Conservation (phyloP, 495 filamentous ascomycete species). For the Cryomyces antarcticus region DNA sequence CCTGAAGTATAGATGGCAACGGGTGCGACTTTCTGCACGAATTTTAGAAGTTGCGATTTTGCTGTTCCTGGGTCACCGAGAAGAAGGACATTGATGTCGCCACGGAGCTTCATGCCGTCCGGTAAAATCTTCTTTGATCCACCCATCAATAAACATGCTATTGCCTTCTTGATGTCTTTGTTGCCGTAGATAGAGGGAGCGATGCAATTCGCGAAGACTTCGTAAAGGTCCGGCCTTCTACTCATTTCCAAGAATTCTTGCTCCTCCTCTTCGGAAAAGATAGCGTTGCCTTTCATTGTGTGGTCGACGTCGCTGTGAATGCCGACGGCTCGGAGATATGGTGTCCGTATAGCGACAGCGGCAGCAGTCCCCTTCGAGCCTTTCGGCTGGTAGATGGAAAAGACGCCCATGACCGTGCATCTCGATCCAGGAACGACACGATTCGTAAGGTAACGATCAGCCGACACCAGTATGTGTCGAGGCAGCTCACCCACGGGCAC, state of each 20-base stretch:
- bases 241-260: slow-evolving; percentile 94
- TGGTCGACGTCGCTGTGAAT: slow-evolving; percentile 80
- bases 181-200: slow-evolving; percentile 97
- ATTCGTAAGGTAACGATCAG: slow-evolving; percentile 90
- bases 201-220: slow-evolving; percentile 75
- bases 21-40: slow-evolving; percentile 89
- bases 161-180: slow-evolving; percentile 94
- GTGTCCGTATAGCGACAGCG: slow-evolving; percentile 86
- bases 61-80: slow-evolving; percentile 97
- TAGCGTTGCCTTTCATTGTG: slow-evolving; percentile 63
- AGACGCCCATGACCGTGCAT: slow-evolving; percentile 92
- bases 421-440: slow-evolving; percentile 87
- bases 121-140: slow-evolving; percentile 97
- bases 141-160: slow-evolving; percentile 82
- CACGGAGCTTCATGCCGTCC: slow-evolving; percentile 94
- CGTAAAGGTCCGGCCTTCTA: slow-evolving; percentile 76
- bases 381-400: slow-evolving; percentile 90
- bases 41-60: slow-evolving; percentile 93
- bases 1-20: slow-evolving; percentile 99
- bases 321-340: slow-evolving; percentile 86
- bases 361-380: slow-evolving; percentile 54
- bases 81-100: slow-evolving; percentile 95
- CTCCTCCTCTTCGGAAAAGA: slow-evolving; percentile 91
- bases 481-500: slow-evolving; percentile 95
- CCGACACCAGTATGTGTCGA: slow-evolving; percentile 81